These are phyloP conservation scores for Cystobasidium ongulense DNA, from an alignment of 768 basidiomycete genomes.

Conservation along the genomic window DNA sequence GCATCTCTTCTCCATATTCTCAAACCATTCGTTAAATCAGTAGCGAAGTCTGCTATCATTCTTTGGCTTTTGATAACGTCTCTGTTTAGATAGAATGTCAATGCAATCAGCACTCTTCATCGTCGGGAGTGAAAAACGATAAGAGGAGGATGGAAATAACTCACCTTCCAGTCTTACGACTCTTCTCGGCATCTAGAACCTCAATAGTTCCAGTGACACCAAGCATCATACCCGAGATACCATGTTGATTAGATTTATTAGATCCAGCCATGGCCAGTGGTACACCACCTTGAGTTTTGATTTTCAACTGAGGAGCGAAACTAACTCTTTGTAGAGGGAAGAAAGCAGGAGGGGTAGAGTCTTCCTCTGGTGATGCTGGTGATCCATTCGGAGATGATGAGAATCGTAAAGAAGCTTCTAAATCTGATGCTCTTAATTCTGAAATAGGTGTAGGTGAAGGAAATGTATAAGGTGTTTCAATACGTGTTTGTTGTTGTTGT, in stretches of 20 bases:
- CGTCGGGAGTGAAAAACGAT: too few relatives aligned
- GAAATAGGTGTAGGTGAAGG: constrained; percentile 6
- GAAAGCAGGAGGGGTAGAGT: constrained; percentile 41
- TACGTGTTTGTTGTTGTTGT: neutral
- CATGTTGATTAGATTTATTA: constrained; percentile 2
- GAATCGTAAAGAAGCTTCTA: constrained; percentile 14
- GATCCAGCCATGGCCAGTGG: constrained; percentile 20
- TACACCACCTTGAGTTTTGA: constrained; percentile 35
- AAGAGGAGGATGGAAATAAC: neutral
- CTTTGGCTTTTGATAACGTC: constrained; percentile 39
- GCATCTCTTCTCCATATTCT: constrained; percentile 42
- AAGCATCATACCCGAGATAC: constrained; percentile 41
- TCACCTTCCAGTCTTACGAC: constrained; percentile 25
- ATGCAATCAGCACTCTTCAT: neutral
- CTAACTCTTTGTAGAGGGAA: constrained; percentile 41
- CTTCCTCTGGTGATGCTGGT: constrained; percentile 23
- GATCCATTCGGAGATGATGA: neutral
- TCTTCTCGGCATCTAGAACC: constrained; percentile 34
- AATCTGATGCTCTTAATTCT: neutral
- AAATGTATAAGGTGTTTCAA: constrained; percentile 18
- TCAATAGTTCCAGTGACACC: constrained; percentile 42
- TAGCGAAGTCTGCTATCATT: constrained; percentile 42
- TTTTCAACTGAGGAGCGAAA: constrained; percentile 39
- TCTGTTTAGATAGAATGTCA: neutral
- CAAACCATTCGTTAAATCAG: constrained; percentile 40